phyloP scores from a whole-genome alignment of 2,329 filamentous ascomycete species.

The Cordyceps militaris region DNA sequence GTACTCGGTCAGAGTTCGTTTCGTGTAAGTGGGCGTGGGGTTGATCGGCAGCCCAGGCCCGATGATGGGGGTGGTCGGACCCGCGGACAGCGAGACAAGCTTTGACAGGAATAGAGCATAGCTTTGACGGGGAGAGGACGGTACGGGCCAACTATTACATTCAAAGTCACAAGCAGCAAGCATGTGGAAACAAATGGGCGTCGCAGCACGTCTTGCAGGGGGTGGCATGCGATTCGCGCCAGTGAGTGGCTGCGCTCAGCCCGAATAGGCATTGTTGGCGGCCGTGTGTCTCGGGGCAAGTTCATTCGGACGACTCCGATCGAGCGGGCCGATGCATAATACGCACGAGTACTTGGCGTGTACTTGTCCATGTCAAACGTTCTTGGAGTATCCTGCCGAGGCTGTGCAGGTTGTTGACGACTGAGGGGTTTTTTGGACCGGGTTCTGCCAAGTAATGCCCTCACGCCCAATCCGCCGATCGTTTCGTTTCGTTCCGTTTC shows the following conservation, averaged over 20 bases:
- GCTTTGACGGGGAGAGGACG: background rate
- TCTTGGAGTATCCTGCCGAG: background rate
- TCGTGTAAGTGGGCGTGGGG: background rate
- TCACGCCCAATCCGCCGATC: too few species aligned
- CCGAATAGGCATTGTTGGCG: background rate
- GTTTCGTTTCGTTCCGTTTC: too few species aligned
- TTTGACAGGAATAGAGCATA: background rate
- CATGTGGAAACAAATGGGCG: too few species aligned
- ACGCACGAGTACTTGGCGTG: background rate
- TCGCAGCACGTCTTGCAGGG: too few species aligned
- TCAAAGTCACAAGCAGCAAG: too few species aligned
- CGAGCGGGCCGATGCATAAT: slow-evolving; percentile 11
- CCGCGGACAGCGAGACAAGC: background rate
- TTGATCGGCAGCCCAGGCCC: background rate
- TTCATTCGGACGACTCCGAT: slow-evolving; percentile 14
- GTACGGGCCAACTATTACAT: too few species aligned
- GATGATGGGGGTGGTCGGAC: background rate
- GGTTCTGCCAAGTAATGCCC: too few species aligned
- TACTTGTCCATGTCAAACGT: background rate
- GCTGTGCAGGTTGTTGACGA: background rate
- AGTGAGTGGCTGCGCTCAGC: background rate
- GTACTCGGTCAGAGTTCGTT: background rate
- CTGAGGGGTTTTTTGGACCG: background rate
- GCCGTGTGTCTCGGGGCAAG: background rate
- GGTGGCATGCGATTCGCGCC: too few species aligned